Evolutionary conservation across 2,329 filamentous ascomycete genomes (phyloP).

Genomic region (Claviceps humidiphila): DNA sequence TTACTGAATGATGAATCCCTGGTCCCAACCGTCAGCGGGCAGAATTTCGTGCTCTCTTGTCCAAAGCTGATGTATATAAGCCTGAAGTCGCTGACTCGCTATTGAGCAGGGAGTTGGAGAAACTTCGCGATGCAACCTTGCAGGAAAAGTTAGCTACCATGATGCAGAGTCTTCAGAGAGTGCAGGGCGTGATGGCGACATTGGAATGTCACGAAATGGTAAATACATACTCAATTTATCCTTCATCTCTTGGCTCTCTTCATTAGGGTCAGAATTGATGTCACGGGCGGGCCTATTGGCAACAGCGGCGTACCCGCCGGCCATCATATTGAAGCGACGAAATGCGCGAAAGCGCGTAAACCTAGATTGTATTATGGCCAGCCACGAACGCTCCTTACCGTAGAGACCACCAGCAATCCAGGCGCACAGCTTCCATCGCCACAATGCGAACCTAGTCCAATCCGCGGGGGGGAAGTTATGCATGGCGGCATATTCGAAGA

Average conservation of each 20-base stretch:
- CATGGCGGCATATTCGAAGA: constrained; percentile 1
- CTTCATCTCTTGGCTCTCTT: not conserved
- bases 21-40: too few relatives aligned
- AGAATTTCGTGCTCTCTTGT: too few relatives aligned
- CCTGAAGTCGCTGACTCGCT: too few relatives aligned
- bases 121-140: too few relatives aligned
- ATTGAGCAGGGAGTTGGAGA: too few relatives aligned
- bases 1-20: too few relatives aligned
- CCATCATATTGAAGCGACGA: not conserved
- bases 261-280: not conserved
- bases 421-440: not conserved
- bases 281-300: not conserved
- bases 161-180: too few relatives aligned
- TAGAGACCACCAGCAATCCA: not conserved
- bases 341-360: not conserved
- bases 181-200: too few relatives aligned
- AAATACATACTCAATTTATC: not conserved
- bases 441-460: not conserved
- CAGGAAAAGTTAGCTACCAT: too few relatives aligned
- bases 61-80: too few relatives aligned
- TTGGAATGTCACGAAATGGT: too few relatives aligned
- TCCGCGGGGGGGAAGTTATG: not conserved
- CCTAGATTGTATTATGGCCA: not conserved
- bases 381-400: not conserved
- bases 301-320: not conserved